These are phyloP conservation scores for Aleurites moluccanus DNA, from an alignment of 441 rosid genomes.

Conservation along the genomic window DNA sequence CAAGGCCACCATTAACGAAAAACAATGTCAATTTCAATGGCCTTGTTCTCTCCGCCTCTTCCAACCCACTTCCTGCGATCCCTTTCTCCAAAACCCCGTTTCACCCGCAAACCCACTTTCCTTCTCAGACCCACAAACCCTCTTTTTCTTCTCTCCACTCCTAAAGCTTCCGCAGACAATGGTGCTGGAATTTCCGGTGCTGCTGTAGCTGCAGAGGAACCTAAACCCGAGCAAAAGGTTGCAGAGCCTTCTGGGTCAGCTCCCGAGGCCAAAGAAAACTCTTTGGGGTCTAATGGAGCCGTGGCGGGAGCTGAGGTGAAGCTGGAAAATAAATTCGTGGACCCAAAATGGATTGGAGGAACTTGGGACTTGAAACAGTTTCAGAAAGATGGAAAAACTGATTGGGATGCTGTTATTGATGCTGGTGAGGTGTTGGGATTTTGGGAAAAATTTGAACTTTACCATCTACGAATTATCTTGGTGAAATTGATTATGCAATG, in stretches of 20 bases:
- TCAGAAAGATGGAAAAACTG: slow-evolving; percentile 54
- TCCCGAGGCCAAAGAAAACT: slow-evolving; percentile 4
- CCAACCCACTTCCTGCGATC: slow-evolving; percentile 25
- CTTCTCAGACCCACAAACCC: slow-evolving; percentile 29
- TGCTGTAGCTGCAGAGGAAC: slow-evolving; percentile 34
- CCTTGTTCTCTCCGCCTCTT: slow-evolving; percentile 39
- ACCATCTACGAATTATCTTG: neutral
- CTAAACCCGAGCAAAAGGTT: slow-evolving; percentile 22
- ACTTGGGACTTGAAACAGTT: slow-evolving; percentile 90
- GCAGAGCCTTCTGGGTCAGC: slow-evolving; percentile 15
- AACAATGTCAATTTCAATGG: slow-evolving; percentile 48
- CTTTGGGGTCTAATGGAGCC: slow-evolving; percentile 36
- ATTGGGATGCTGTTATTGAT: slow-evolving; percentile 93
- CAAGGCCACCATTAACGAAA: neutral
- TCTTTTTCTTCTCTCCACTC: slow-evolving; percentile 17
- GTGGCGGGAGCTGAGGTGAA: slow-evolving; percentile 29
- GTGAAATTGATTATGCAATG: neutral
- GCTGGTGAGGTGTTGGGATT: slow-evolving; percentile 51
- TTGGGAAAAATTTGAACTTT: neutral
- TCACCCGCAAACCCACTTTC: slow-evolving; percentile 27
- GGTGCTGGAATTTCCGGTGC: slow-evolving; percentile 42
- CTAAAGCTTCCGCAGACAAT: slow-evolving; percentile 40
- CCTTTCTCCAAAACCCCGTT: slow-evolving; percentile 29
- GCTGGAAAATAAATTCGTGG: slow-evolving; percentile 42
- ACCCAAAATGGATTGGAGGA: slow-evolving; percentile 73